Evolutionary conservation across 306 rosid species (phyloP).

Genomic region (Bauhinia variegata): DNA sequence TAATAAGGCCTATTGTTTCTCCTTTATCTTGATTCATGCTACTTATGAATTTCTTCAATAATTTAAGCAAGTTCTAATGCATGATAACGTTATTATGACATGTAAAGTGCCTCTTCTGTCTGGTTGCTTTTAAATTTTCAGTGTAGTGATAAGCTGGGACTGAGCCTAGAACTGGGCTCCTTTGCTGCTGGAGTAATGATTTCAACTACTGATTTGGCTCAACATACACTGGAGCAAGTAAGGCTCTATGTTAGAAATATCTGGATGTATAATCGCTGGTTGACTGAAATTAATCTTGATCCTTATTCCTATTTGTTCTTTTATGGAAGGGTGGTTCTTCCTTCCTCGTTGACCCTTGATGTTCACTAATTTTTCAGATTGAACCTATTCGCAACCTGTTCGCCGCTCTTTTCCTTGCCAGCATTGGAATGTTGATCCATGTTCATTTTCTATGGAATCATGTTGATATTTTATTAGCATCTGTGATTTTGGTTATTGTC

Average conservation of each 20-base stretch:
- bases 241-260: conserved; percentile 22
- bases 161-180: conserved; percentile 94
- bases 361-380: conserved; percentile 58
- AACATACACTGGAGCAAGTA: conserved; percentile 97
- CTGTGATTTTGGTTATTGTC: conserved; percentile 85
- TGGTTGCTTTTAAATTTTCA: conserved; percentile 54
- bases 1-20: neutral
- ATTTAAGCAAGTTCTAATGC: conserved; percentile 30
- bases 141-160: conserved; percentile 97
- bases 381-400: conserved; percentile 95
- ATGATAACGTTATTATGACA: conserved; percentile 27
- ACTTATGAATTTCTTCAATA: neutral
- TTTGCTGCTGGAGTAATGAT: conserved; percentile 99
- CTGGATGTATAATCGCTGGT: no score
- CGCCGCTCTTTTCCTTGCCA: conserved; percentile 94
- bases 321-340: no score
- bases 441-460: conserved; percentile 98
- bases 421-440: conserved; percentile 97
- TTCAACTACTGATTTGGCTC: conserved; percentile 95
- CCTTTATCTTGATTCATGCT: conserved; percentile 28
- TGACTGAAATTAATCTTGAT: no score
- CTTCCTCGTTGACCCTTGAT: neutral
- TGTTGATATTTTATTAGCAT: conserved; percentile 92
- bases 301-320: no score
- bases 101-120: conserved; percentile 19